Conservation (phyloP, 2,329 filamentous ascomycete genomes). For the Ophiostoma novo-ulmi region DNA sequence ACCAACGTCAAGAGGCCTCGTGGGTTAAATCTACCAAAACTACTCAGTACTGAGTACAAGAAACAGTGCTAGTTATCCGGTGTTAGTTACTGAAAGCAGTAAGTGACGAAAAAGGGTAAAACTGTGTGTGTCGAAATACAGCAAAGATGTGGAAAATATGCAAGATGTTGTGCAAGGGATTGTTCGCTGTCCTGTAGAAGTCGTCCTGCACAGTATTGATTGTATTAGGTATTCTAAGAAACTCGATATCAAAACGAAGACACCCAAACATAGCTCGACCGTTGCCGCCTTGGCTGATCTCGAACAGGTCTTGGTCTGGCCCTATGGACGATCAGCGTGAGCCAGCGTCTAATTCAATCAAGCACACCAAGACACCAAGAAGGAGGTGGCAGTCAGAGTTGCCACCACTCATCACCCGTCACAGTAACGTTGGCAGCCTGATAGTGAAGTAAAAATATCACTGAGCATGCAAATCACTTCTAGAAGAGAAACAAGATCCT, state of each 20-base stretch:
- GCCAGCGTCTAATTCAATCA: neutral
- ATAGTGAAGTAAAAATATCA: neutral
- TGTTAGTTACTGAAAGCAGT: neutral
- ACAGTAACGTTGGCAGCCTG: neutral
- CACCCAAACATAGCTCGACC: neutral
- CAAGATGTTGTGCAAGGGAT: neutral
- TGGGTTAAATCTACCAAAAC: neutral
- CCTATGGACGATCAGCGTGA: neutral
- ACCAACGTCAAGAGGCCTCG: neutral
- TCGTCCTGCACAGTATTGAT: neutral
- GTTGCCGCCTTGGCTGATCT: constrained; percentile 1
- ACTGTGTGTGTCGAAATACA: neutral
- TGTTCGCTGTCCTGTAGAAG: neutral
- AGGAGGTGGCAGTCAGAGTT: neutral
- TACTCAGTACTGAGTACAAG: neutral
- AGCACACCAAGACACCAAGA: neutral
- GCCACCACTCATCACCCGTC: neutral
- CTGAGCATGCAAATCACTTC: neutral
- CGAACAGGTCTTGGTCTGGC: neutral
- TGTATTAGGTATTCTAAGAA: too few relatives aligned
- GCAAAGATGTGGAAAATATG: neutral
- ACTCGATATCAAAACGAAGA: too few relatives aligned
- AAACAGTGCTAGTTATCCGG: neutral
- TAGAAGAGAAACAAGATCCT: constrained; percentile 3
- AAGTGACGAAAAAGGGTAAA: constrained; percentile 2